These are phyloP conservation scores for Isatis tinctoria DNA, from an alignment of 345 rosid genomes.

Conservation along the genomic window DNA sequence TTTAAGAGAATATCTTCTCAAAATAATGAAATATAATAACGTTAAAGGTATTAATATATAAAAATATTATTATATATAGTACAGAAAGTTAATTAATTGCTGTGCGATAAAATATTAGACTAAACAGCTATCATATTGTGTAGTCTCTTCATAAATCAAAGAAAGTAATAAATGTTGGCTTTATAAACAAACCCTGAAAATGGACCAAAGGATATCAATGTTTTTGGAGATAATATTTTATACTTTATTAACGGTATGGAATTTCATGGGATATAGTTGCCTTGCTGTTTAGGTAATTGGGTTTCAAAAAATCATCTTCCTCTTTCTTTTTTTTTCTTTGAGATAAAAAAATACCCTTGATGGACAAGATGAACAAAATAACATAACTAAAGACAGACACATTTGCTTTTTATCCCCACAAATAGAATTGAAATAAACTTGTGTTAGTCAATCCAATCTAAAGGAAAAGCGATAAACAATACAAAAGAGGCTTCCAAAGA, in stretches of 20 bases:
- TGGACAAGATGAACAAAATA: neutral
- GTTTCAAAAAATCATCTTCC: neutral
- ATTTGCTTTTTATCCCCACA: too few species aligned
- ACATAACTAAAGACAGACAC: too few species aligned
- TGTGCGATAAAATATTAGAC: neutral
- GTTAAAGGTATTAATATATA: too few species aligned
- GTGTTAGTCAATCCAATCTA: too few species aligned
- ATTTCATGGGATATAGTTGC: neutral
- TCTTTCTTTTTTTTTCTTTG: neutral
- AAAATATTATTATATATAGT: too few species aligned
- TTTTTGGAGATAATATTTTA: neutral
- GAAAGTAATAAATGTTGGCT: neutral
- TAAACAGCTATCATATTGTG: neutral
- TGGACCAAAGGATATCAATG: neutral
- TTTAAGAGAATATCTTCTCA: too few species aligned
- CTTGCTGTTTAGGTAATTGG: neutral
- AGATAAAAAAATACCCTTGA: neutral
- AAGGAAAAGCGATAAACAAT: too few species aligned
- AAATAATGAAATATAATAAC: too few species aligned
- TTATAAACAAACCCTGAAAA: neutral
- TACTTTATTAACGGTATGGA: neutral
- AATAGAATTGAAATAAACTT: too few species aligned
- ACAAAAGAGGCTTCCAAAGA: too few species aligned
- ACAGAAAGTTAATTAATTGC: too few species aligned
- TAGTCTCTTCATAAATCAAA: neutral